These are phyloP conservation scores for Picochlorum sp. DNA, from an alignment of 139 green algal species.

Conservation along the genomic window DNA sequence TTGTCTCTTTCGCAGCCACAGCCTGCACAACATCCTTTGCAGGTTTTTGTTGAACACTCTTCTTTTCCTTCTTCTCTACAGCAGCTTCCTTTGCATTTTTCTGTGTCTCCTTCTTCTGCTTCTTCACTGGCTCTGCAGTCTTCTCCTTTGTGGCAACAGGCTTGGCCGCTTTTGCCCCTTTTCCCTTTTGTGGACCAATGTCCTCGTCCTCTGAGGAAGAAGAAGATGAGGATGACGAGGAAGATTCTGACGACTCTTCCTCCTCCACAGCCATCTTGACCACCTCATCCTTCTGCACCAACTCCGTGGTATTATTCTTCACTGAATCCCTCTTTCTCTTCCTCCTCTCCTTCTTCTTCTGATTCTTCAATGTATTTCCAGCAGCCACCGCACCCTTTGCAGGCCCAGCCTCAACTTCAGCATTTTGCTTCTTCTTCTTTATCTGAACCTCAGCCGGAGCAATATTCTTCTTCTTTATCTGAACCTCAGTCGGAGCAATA, in stretches of 20 bases:
- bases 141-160: neutral
- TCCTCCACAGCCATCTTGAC: neutral
- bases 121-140: neutral
- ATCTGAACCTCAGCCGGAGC: neutral
- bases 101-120: neutral
- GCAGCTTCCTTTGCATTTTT: neutral
- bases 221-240: neutral
- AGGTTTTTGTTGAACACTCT: neutral
- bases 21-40: neutral
- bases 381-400: neutral
- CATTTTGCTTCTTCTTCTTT: neutral
- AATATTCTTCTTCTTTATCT: neutral
- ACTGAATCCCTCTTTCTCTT: neutral
- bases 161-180: neutral
- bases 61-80: constrained; percentile 2
- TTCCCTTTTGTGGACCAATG: neutral
- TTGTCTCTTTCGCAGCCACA: neutral
- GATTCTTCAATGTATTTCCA: neutral
- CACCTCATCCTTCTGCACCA: neutral
- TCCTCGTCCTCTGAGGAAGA: constrained; percentile 1
- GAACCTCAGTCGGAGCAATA: neutral
- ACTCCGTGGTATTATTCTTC: neutral
- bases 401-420: constrained; percentile 1
- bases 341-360: constrained; percentile 5
- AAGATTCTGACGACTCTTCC: neutral